phyloP scores from a whole-genome alignment of 177 flowering plant species.

The Vitis hybrid region DNA sequence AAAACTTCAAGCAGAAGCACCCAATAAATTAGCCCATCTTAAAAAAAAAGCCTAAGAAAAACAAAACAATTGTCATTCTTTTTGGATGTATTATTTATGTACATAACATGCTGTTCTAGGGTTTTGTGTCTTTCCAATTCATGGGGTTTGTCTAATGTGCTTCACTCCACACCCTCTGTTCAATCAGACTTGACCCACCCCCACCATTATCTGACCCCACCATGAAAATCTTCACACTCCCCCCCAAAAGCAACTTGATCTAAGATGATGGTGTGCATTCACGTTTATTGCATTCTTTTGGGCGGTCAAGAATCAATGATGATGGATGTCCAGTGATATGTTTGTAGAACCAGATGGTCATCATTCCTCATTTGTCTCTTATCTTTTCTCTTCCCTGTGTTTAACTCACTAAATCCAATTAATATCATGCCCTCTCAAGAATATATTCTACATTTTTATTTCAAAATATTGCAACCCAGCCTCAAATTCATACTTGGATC shows the following conservation, averaged over 20 bases:
- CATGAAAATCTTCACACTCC: constrained; percentile 10
- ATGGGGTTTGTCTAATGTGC: not conserved
- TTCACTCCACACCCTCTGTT: not conserved
- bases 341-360: constrained; percentile 15
- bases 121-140: not conserved
- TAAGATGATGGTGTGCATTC: constrained; percentile 28
- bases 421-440: not conserved
- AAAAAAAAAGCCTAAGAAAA: not conserved
- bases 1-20: constrained; percentile 37
- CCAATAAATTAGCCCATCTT: constrained; percentile 4
- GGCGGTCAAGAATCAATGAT: constrained; percentile 29
- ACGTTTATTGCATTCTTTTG: constrained; percentile 29
- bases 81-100: not conserved
- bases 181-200: not conserved
- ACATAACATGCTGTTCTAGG: too few species aligned
- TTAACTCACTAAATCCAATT: not conserved
- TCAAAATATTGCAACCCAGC: too few species aligned
- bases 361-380: constrained; percentile 19
- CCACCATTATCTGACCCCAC: constrained; percentile 15
- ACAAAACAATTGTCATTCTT: not conserved
- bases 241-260: constrained; percentile 17
- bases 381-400: not conserved
- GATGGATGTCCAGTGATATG: constrained; percentile 15
- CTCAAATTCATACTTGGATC: too few species aligned
- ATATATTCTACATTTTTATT: not conserved